Base-by-base conservation (phyloP, 306 rosid species). In the Rubus idaeus region DNA sequence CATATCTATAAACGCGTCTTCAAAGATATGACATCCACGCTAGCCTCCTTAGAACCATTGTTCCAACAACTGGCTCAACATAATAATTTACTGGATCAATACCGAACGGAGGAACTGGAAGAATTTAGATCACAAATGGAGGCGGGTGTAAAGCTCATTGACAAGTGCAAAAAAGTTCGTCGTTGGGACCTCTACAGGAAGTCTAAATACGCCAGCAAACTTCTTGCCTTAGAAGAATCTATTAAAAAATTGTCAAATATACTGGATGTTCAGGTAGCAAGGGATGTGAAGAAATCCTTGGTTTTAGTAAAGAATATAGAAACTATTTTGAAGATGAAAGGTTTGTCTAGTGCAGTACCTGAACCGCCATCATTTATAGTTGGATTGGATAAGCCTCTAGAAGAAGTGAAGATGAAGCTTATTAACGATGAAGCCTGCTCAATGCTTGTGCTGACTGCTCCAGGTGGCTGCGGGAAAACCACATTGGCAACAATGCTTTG, bases 381-480 rank as follows among this genome's bases (percentile, higher is more conserved):
- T 71, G 91, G 90, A 16, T 78, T 89, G 75, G 91, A 87, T 49
- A 74, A 47, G 61, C 83, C 74, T 47, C 4, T 47, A 2, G 1
- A 10, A 12, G 52, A 47, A 11, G 3, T 47, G 14, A 47, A 47
- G 16, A 7, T 44, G 44, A 61, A 52, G 79, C 79, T 87, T 68
- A 70, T 87, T 1, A 60, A 46, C 21, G 70, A 58, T 45, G 82
- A n/a, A 10, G 86, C 41, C 2, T 71, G 0, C 16, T 26, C 85
- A 0, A 78, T 84, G 71, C 53, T 76, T 46, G 84, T 83, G 3
- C 57, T 89, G 18, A 83, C 94, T 2, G 88, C 86, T 21, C 40
- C 82, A 1, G 82, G 58, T 10, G 94, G 91, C 50, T 82, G 82
- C 0, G 91, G 94, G 44, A 89, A 87, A 80, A 80, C 91, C 10